These are phyloP conservation scores for Rubus idaeus DNA, from an alignment of 306 rosid species.

Conservation along the genomic window DNA sequence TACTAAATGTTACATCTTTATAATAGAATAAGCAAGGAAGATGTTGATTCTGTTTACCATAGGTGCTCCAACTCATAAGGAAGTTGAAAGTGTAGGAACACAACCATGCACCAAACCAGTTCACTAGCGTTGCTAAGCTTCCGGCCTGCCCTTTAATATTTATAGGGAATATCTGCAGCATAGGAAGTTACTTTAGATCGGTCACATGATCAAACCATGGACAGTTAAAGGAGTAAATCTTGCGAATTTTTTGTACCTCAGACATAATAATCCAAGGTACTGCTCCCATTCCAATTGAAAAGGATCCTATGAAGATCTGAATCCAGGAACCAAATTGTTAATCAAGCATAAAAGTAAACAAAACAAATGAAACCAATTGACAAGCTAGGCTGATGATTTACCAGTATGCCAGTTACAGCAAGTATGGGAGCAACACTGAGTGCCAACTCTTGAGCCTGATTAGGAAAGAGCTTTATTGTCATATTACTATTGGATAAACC, in stretches of 20 bases:
- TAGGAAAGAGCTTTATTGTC: conserved; percentile 18
- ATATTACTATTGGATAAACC: conserved; percentile 2
- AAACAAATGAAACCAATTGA: neutral
- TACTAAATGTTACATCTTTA: neutral
- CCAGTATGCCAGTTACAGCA: conserved; percentile 72
- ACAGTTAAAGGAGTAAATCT: neutral
- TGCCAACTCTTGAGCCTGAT: conserved; percentile 58
- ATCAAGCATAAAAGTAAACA: neutral
- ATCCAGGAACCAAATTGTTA: conserved; percentile 17
- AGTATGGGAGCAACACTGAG: conserved; percentile 56
- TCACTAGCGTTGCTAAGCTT: conserved; percentile 78
- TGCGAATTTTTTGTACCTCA: conserved; percentile 51
- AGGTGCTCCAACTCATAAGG: conserved; percentile 81
- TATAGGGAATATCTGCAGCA: conserved; percentile 79
- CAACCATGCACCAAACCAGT: conserved; percentile 93
- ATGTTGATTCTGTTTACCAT: conserved; percentile 43
- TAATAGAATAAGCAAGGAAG: conserved; percentile 3
- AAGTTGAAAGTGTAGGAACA: conserved; percentile 85
- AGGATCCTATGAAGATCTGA: conserved; percentile 70
- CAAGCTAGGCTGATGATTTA: conserved; percentile 35
- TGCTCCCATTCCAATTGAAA: conserved; percentile 91
- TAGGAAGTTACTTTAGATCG: neutral
- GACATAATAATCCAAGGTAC: conserved; percentile 98
- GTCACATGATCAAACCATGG: neutral
- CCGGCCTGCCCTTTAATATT: conserved; percentile 85